Conservation (phyloP, 164 flowering plant genomes). For the Tetracentron sinense region DNA sequence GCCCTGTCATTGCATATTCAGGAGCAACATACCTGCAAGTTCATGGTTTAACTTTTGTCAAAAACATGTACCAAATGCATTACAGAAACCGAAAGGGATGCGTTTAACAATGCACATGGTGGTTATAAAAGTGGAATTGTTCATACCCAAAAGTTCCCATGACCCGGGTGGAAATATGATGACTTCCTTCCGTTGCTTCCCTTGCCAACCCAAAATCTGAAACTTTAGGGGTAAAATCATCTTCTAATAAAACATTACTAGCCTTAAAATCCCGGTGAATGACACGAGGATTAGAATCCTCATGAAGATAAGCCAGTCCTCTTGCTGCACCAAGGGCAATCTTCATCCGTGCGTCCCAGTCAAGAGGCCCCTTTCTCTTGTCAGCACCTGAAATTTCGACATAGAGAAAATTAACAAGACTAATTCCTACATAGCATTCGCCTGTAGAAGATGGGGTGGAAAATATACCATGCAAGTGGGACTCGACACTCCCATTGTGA, state of each 20-base stretch:
- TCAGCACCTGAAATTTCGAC: conserved; percentile 49
- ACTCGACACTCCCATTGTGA: conserved; percentile 72
- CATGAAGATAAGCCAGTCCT: conserved; percentile 67
- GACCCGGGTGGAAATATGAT: conserved; percentile 56
- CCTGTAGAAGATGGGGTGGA: background rate
- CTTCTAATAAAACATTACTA: too few species aligned
- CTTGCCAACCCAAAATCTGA: conserved; percentile 81
- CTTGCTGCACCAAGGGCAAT: too few species aligned
- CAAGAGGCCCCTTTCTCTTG: conserved; percentile 51
- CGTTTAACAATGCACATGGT: conserved; percentile 59
- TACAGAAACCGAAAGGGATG: too few species aligned
- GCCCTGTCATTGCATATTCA: conserved; percentile 74
- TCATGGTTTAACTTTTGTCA: too few species aligned
- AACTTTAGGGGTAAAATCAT: conserved; percentile 67
- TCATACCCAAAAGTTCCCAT: conserved; percentile 80
- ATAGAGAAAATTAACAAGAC: conserved; percentile 2
- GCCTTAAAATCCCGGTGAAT: too few species aligned
- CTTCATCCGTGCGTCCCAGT: conserved; percentile 65
- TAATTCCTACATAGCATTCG: background rate
- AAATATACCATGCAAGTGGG: conserved; percentile 61
- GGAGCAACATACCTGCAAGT: conserved; percentile 58
- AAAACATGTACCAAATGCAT: too few species aligned
- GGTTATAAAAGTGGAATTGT: background rate
- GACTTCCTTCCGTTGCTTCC: conserved; percentile 47
- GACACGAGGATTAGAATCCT: too few species aligned